Evolutionary conservation across 805 yeast genomes (phyloP), one percentile per base, ranked within the genome.

Genomic region (Ogataea parapolymorpha): DNA sequence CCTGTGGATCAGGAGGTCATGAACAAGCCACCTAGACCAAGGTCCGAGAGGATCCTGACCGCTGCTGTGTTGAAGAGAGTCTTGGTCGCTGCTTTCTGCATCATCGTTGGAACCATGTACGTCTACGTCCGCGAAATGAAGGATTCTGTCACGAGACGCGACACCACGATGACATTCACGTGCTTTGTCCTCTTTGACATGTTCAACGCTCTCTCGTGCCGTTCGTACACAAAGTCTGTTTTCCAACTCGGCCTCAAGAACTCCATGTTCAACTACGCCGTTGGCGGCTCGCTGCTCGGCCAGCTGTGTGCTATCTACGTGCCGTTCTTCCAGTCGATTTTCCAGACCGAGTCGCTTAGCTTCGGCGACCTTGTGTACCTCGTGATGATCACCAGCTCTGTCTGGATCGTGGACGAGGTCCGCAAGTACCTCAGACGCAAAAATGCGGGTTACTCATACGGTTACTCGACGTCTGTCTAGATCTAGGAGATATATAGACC

Each of bases 101-200:
- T 93, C 41, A 75, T 88, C 22, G 26, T 74, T 10, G 99, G 99
- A 32, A 93, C 99, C 0, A 74, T 90, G 64, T 85, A 82, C 57
- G 85, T 93, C 14, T 93, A 89, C 61, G 68, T 86, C 32, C 75
- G 78, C 47, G 97, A 91, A 63, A 88, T 91, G 95, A 74, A 78
- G 16, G 95, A 87, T 54, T 76, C 80, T 22, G 81, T 91, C 42
- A 89, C 97, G 2, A 82, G 91, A 11, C 83, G 99, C 66, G 99
- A 93, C 61, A 93, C 99, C 15, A 93, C 99, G 1, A 93, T 93
- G 99, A 91, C 99, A 0, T 93, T 93, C 59, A 93, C 98, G 0
- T 87, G 98, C 61, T 93, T 93, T 66, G 99, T 93, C 9, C 71
- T 91, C 42, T 93, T 82, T 58, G 99, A 93, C 64, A 85, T 93